phyloP scores from a whole-genome alignment of 2,329 filamentous ascomycete genomes.

The Aspergillus niger region DNA sequence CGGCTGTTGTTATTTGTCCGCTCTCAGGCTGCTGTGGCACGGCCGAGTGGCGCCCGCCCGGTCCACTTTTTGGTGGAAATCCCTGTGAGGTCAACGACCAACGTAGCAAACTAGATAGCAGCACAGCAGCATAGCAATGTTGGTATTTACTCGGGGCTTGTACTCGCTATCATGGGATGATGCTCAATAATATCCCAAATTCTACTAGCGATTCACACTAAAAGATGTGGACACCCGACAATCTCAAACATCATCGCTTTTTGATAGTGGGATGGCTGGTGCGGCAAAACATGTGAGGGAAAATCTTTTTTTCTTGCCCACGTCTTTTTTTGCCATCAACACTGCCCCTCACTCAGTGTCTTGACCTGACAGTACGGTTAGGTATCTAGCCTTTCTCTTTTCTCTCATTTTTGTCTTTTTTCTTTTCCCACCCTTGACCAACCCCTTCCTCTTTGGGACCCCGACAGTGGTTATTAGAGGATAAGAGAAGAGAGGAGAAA shows the following conservation, averaged over 20 bases:
- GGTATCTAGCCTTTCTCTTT: no score
- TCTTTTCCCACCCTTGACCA: background rate
- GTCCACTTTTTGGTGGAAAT: constrained; percentile 18
- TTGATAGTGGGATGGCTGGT: constrained; percentile 2
- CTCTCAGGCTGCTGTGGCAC: constrained; percentile 19
- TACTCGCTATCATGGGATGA: background rate
- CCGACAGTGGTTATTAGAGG: background rate
- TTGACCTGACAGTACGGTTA: background rate
- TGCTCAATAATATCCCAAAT: background rate
- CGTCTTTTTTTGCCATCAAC: constrained; percentile 11
- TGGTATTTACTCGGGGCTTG: background rate
- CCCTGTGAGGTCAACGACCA: constrained; percentile 18
- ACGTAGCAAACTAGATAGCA: background rate
- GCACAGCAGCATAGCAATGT: background rate
- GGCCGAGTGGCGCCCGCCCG: constrained; percentile 23
- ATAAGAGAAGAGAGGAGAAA: background rate
- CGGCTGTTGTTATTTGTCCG: constrained; percentile 20
- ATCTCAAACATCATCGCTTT: constrained; percentile 1
- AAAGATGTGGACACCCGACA: background rate
- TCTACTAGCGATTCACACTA: constrained; percentile 4
- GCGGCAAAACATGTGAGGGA: background rate
- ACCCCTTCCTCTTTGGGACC: constrained; percentile 5
- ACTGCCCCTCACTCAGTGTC: constrained; percentile 15
- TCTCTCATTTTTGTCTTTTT: background rate
- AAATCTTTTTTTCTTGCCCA: constrained; percentile 12